A percentile compares a stretch with the other conserved stretches of the same genome.
Conservation (phyloP, 257 asterid genomes). For the Solanum habrochaites region DNA sequence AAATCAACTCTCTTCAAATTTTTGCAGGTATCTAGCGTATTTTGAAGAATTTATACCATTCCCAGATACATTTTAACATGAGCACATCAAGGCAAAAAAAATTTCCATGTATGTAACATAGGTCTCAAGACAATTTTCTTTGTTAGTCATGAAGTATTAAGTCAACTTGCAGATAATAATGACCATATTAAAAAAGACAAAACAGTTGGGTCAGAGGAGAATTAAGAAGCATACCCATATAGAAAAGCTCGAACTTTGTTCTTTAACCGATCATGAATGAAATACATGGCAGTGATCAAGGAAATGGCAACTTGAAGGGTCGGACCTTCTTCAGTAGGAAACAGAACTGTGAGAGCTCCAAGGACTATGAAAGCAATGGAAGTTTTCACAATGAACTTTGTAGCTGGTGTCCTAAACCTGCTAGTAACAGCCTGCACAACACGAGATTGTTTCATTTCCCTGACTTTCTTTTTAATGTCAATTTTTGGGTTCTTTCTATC, state of each 20-base stretch:
- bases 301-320: slow-evolving; percentile 91
- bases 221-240: slow-evolving; percentile 55
- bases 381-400: slow-evolving; percentile 50
- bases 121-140: neutral
- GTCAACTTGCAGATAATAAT: neutral
- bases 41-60: neutral
- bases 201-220: neutral
- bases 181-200: neutral
- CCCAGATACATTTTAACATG: neutral
- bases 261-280: slow-evolving; percentile 72
- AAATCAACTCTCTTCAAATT: neutral
- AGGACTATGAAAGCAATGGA: slow-evolving; percentile 64
- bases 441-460: slow-evolving; percentile 73
- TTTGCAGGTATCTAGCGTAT: neutral
- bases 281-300: slow-evolving; percentile 55
- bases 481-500: slow-evolving; percentile 92
- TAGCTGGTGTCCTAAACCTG: slow-evolving; percentile 81
- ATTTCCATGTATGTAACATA: neutral
- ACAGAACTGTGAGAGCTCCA: slow-evolving; percentile 76
- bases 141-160: neutral
- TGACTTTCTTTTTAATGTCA: slow-evolving; percentile 76
- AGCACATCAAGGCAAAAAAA: neutral
- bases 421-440: slow-evolving; percentile 66
- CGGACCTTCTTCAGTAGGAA: slow-evolving; percentile 98
- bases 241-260: slow-evolving; percentile 62